Percentiles rank a stretch among this genome's conserved stretches.
These are phyloP conservation scores for Friedmanniomyces simplex DNA, from an alignment of 495 filamentous ascomycete genomes.

Conservation along the genomic window DNA sequence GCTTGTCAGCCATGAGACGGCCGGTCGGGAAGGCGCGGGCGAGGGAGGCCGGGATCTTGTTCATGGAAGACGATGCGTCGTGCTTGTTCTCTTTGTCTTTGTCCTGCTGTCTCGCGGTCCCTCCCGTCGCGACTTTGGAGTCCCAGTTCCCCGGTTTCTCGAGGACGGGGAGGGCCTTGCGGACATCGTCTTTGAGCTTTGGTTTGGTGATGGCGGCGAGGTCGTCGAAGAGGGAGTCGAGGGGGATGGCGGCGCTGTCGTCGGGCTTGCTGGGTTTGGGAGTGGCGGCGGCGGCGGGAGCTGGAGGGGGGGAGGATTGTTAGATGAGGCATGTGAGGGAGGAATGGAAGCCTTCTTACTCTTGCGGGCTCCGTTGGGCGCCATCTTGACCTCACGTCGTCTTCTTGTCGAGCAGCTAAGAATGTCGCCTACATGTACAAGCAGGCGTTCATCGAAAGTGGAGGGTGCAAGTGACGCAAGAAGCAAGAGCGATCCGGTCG, in stretches of 20 bases:
- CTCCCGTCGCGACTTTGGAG: background rate
- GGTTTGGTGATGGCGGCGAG: background rate
- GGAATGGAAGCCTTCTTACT: slow-evolving; percentile 10
- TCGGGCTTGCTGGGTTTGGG: background rate
- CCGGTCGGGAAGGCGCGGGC: slow-evolving; percentile 63
- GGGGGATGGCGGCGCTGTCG: background rate
- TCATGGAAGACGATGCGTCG: slow-evolving; percentile 47
- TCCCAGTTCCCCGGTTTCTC: slow-evolving; percentile 19
- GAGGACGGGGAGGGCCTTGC: slow-evolving; percentile 1
- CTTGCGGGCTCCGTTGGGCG: slow-evolving; percentile 17
- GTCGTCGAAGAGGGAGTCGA: slow-evolving; percentile 17
- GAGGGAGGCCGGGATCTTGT: slow-evolving; percentile 58
- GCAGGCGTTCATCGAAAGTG: too few relatives aligned
- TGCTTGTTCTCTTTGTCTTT: slow-evolving; percentile 19
- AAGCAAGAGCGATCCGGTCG: too few relatives aligned
- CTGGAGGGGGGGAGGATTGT: slow-evolving; percentile 4
- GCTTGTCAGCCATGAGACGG: slow-evolving; percentile 44
- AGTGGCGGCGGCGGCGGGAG: background rate
- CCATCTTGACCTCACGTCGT: slow-evolving; percentile 2
- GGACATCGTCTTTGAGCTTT: slow-evolving; percentile 9
- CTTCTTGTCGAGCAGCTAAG: background rate
- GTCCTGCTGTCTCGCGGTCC: background rate
- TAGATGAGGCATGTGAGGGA: slow-evolving; percentile 1
- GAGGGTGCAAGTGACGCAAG: too few relatives aligned
- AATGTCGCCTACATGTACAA: background rate